Base-by-base conservation (phyloP, 1,284 basidiomycete genomes). In the Puccinia polysora region DNA sequence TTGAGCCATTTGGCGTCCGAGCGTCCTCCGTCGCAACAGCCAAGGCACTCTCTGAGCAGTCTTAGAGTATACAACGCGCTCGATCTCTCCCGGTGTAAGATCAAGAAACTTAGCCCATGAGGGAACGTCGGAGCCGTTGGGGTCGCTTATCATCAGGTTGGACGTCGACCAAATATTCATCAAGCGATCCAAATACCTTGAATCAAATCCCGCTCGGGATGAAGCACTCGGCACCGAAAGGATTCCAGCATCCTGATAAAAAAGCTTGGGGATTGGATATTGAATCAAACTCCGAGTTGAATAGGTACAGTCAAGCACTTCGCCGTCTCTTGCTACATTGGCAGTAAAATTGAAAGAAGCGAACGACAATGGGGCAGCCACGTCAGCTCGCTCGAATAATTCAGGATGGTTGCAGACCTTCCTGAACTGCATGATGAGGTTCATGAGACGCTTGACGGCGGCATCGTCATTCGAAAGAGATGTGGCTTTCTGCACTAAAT, bases 321-420 rank as follows among this genome's bases (percentile, higher is more conserved):
- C 93, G 30, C 89, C 88, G 81, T 97, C 91, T 38, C 95, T 87
- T 59, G 85, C 84, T 20, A 95, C 81, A 45, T 89, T 88, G 7
- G 89, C 89, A 12, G 93, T 88, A 65, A 86, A 86, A 55, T 89
- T 90, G 79, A 90, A 97, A 12, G 84, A 82, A 64, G 88, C 86
- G 78, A 98, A 95, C 1, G 92, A 89, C 78, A 91, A 90, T 0
- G 96, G 94, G 1, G 94, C 90, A 12, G 88, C 85, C 38, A 98
- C 95, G 78, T 98, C 96, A 38, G 95, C 94, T 25, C 96, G 88
- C 80, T 98, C 94, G 78, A 99, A 98, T 52, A 99, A 85, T 80
- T 98, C 96, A 0, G 96, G 96, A 78, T 99, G 96, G 78, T 97
- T 98, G 84, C 95, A 98, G 75, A 97, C 92, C 84, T 99, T 99